These are phyloP conservation scores for Naumovozyma castellii DNA, from an alignment of 805 yeast species.

Conservation along the genomic window DNA sequence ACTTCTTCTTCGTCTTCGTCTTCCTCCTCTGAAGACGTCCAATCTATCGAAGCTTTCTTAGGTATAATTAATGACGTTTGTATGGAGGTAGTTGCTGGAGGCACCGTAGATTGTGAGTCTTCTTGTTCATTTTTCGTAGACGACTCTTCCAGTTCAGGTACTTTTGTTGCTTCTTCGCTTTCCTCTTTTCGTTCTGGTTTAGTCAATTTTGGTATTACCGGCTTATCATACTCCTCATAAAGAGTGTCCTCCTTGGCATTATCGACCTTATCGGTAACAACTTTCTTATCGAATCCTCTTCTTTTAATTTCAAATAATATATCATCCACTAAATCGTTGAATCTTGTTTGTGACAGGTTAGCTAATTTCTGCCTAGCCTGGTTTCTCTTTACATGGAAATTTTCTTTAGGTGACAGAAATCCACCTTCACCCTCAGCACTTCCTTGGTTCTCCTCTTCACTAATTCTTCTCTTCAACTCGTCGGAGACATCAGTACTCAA, in stretches of 20 bases:
- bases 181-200: not conserved
- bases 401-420: constrained; percentile 56
- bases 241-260: not conserved
- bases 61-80: constrained; percentile 71
- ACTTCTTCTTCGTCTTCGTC: constrained; percentile 2
- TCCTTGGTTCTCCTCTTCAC: constrained; percentile 10
- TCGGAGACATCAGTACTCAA: constrained; percentile 91
- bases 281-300: constrained; percentile 42
- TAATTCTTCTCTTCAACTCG: constrained; percentile 73
- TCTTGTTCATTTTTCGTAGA: not conserved
- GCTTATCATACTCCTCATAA: not conserved
- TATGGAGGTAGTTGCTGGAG: constrained; percentile 31
- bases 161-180: not conserved
- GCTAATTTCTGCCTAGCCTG: constrained; percentile 91
- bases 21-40: constrained; percentile 74
- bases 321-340: constrained; percentile 85
- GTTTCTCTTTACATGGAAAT: constrained; percentile 87
- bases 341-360: constrained; percentile 68
- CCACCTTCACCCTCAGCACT: constrained; percentile 31
- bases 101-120: not conserved
- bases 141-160: not conserved
- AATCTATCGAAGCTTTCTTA: constrained; percentile 70
- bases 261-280: not conserved
- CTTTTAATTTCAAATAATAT: constrained; percentile 80
- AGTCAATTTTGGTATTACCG: not conserved